Evolutionary conservation across 1,284 basidiomycete genomes (phyloP), one percentile per base, ranked within the genome.

Genomic region (Pseudozyma hubeiensis): DNA sequence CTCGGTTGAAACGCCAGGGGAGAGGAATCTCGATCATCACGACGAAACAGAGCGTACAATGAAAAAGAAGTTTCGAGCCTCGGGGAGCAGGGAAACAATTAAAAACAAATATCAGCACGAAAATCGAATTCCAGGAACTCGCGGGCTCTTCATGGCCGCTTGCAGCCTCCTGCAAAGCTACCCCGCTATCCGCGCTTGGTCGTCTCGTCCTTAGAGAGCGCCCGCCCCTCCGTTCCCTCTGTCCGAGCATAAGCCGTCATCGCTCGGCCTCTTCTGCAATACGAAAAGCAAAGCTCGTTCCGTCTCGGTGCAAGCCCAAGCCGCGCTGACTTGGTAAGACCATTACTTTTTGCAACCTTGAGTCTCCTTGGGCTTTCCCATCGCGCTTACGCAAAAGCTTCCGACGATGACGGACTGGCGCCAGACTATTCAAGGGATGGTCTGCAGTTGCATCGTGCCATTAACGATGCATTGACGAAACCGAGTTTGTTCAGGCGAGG

Each of bases 401-500:
- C 35, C 14, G 35, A 37, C 35, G 24, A 24, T 24, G 24, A 24
- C 24, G 24, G 24, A 24, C 24, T 24, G 24, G 24, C 24, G 24
- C 9, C 5, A 37, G 35, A 10, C 35, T 14, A 37, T 2, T 37
- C 35, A 37, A 37, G 35, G 35, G 35, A 37, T 14, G 35, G 14
- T 8, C 8, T 37, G 35, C 35, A 37, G 13, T n/a, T n/a, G n/a
- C n/a, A n/a, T n/a, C n/a, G n/a, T 11, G 9, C 1, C 4, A 11
- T 11, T 29, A 3, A 24, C 1, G 24, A 7, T 13, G 34, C 29
- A 29, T 19, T 35, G n/a, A 39, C 35, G 17, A 50, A 45, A 59
- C 43, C 57, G 57, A 59, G 57, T 11, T 37, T 17, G 35, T 24
- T 31, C 50, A 53, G 35, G 50, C 57, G 57, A 59, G 57, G 53